Conservation (phyloP, 371 early-diverging fungal species). For the Mortierella sp. region DNA sequence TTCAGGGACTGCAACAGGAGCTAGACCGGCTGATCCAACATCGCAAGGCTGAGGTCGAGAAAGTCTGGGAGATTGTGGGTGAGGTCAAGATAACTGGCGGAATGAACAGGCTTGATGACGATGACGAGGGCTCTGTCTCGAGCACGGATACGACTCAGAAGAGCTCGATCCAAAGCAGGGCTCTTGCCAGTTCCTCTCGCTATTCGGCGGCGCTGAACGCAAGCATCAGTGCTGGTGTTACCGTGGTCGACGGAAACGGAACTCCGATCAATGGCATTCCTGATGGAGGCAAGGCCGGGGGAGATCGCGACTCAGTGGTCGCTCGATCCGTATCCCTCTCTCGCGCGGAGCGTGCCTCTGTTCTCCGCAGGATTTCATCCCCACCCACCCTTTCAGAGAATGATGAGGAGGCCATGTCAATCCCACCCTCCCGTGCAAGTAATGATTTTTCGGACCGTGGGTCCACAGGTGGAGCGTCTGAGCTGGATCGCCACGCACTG, state of each 20-base stretch:
- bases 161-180: slow-evolving; percentile 44
- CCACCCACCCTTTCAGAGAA: slow-evolving; percentile 27
- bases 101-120: slow-evolving; percentile 19
- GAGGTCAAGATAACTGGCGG: slow-evolving; percentile 56
- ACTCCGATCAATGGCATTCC: neutral
- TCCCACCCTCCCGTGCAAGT: slow-evolving; percentile 15
- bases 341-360: slow-evolving; percentile 46
- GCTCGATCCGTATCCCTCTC: slow-evolving; percentile 40
- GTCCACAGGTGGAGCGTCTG: slow-evolving; percentile 36
- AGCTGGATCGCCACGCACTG: slow-evolving; percentile 66
- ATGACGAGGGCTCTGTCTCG: slow-evolving; percentile 37
- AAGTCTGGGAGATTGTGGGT: slow-evolving; percentile 72
- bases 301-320: slow-evolving; percentile 23
- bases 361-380: slow-evolving; percentile 32
- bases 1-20: slow-evolving; percentile 64
- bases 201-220: slow-evolving; percentile 25
- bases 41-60: slow-evolving; percentile 69
- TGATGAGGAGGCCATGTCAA: slow-evolving; percentile 28
- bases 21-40: slow-evolving; percentile 66
- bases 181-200: slow-evolving; percentile 22
- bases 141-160: slow-evolving; percentile 31
- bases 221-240: neutral
- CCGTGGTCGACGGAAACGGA: neutral
- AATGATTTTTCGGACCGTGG: slow-evolving; percentile 32
- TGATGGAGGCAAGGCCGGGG: slow-evolving; percentile 3